Evolutionary conservation across 2,329 filamentous ascomycete genomes (phyloP), one percentile per base, ranked within the genome.

Genomic region (Trichophyton mentagrophytes): DNA sequence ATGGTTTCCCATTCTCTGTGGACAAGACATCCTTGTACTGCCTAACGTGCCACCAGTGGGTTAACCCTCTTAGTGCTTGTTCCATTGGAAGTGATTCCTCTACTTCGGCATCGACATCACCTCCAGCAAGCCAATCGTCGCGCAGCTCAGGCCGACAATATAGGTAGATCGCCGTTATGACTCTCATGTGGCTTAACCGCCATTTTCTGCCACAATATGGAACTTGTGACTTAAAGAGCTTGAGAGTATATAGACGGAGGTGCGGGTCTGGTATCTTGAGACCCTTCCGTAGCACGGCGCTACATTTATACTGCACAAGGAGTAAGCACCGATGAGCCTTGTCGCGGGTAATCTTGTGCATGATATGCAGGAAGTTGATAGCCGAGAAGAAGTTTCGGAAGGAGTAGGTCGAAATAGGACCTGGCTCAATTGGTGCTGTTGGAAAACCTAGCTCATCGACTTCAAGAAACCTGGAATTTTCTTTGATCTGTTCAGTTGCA

Each of bases 151-250:
- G 92, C 6, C 90, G 82, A 70, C 92, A 96, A 75, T 96, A 89
- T 57, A 99, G 79, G 73, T 96, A 99, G 1, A 99, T 89, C 2
- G 91, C 90, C 0, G 93, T 99, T 70, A 99, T 99, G 69, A 97
- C 91, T 60, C 92, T 88, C 93, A 99, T 99, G 74, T 99, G 97
- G 67, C 85, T 86, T 76, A 97, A 93, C 13, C 93, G 86, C 93
- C 93, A 99, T 77, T 99, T 99, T 49, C 93, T 86, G 22, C 93
- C 92, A 73, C 92, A 97, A 78, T 96, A 99, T 0, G 93, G 93
- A 3, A 99, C 93, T 74, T 99, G 93, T 63, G 90, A 93, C 75
- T 99, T 99, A 85, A 97, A 97, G 0, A 99, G 82, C 75, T 99
- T 99, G 67, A 99, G 83, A 0, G 93, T 96, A 77, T 97, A 97